Percentiles rank a stretch among this genome's conserved stretches.
Evolutionary conservation across 2,329 filamentous ascomycete genomes (phyloP).

Genomic region (Fusarium solani-melongenae): DNA sequence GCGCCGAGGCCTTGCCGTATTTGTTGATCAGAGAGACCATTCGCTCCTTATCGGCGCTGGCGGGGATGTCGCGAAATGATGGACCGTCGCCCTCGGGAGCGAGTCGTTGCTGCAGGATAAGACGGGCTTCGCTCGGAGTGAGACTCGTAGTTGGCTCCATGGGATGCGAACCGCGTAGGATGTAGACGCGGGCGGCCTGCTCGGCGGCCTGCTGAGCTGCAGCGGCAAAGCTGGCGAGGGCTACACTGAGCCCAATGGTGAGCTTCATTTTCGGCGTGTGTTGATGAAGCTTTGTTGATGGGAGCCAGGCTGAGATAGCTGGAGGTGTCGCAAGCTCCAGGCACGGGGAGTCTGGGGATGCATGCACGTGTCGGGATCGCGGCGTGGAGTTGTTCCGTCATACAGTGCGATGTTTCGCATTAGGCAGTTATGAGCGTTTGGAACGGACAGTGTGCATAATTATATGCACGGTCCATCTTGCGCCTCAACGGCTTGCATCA

Average conservation of each 20-base stretch:
- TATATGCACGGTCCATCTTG: neutral
- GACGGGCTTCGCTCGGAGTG: constrained; percentile 64
- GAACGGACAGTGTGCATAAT: neutral
- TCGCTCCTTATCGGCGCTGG: constrained; percentile 54
- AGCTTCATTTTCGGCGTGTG: constrained; percentile 55
- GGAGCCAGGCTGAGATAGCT: constrained; percentile 43
- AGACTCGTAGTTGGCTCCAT: constrained; percentile 54
- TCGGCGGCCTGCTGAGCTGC: constrained; percentile 58
- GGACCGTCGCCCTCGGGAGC: constrained; percentile 59
- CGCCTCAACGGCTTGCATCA: constrained; percentile 6
- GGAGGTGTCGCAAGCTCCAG: constrained; percentile 47
- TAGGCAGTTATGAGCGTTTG: too few species aligned
- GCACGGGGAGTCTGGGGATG: constrained; percentile 34
- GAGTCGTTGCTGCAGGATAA: constrained; percentile 69
- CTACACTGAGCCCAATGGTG: constrained; percentile 52
- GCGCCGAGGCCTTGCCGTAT: constrained; percentile 64
- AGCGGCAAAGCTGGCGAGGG: constrained; percentile 52
- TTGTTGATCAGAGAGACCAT: constrained; percentile 68
- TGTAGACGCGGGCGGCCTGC: constrained; percentile 63
- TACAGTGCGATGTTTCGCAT: constrained; percentile 31
- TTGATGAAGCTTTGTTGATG: constrained; percentile 47
- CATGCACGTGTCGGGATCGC: constrained; percentile 44
- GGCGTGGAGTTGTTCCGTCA: constrained; percentile 46
- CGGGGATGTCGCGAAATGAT: constrained; percentile 59
- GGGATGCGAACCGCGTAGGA: constrained; percentile 54